Conservation (phyloP, 305 asterid genomes). For the Rubia tinctorum region DNA sequence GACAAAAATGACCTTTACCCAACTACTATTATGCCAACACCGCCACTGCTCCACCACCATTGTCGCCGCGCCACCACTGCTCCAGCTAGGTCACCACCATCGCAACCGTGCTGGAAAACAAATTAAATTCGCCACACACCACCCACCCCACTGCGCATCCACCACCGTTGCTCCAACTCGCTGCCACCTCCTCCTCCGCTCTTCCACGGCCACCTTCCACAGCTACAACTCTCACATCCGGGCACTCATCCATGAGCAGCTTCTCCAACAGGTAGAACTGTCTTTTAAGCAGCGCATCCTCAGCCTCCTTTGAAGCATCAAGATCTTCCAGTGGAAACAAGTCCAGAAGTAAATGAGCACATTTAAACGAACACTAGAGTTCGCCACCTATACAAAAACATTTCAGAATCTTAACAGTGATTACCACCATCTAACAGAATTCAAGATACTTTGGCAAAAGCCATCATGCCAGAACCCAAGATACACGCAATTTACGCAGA, state of each 20-base stretch:
- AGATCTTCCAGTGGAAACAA: slow-evolving; percentile 95
- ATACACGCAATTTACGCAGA: background rate
- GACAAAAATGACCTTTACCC: too few species aligned
- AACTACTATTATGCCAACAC: too few species aligned
- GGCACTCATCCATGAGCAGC: slow-evolving; percentile 81
- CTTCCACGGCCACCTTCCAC: slow-evolving; percentile 98
- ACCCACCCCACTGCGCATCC: too few species aligned
- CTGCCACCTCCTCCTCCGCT: too few species aligned
- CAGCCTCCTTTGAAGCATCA: slow-evolving; percentile 79
- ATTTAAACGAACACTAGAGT: slow-evolving; percentile 93
- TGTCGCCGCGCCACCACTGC: too few species aligned
- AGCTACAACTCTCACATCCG: slow-evolving; percentile 84
- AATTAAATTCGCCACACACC: too few species aligned
- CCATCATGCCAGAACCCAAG: background rate
- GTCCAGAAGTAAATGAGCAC: slow-evolving; percentile 82
- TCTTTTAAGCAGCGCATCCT: slow-evolving; percentile 66
- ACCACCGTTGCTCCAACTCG: too few species aligned
- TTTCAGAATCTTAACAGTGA: slow-evolving; percentile 7
- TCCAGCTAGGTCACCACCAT: too few species aligned
- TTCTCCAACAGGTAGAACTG: slow-evolving; percentile 87
- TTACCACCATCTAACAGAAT: background rate
- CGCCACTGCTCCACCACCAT: too few species aligned
- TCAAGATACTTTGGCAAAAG: background rate
- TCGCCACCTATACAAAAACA: slow-evolving; percentile 65
- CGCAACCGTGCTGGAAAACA: too few species aligned